These are phyloP conservation scores for Fusarium bactridioides DNA, from an alignment of 2,329 filamentous ascomycete genomes.

Conservation along the genomic window DNA sequence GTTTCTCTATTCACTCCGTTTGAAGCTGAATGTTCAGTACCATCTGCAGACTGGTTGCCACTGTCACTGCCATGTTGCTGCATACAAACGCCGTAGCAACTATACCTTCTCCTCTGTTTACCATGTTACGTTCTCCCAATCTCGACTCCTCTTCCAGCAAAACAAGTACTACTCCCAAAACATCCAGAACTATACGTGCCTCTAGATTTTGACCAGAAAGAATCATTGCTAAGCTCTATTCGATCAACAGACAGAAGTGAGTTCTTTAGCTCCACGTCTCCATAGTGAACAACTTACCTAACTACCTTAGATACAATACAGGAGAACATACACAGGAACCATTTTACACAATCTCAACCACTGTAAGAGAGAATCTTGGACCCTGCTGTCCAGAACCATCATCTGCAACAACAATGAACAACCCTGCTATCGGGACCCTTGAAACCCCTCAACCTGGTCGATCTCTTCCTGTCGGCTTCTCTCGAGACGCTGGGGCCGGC, in stretches of 20 bases:
- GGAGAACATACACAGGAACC: no score
- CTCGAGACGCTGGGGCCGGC: slow-evolving; percentile 15
- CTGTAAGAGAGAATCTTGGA: no score
- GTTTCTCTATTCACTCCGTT: neutral
- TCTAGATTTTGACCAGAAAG: neutral
- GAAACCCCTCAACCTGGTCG: neutral
- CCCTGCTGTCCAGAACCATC: neutral
- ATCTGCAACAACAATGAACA: neutral
- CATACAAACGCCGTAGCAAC: neutral
- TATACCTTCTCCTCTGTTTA: neutral
- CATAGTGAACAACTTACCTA: neutral
- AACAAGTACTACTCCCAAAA: neutral
- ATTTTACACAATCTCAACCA: neutral
- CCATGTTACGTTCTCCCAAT: neutral
- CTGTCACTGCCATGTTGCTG: neutral
- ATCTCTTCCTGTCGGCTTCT: neutral
- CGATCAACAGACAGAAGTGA: neutral
- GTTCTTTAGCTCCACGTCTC: neutral
- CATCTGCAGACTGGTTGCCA: slow-evolving; percentile 1
- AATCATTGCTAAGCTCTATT: neutral
- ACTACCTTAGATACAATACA: neutral
- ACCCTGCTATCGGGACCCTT: neutral
- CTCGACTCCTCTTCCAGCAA: neutral
- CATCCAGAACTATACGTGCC: no score
- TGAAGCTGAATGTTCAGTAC: neutral